These are phyloP conservation scores for Prototheca wickerhamii DNA, from an alignment of 163 green algal genomes.

Conservation along the genomic window DNA sequence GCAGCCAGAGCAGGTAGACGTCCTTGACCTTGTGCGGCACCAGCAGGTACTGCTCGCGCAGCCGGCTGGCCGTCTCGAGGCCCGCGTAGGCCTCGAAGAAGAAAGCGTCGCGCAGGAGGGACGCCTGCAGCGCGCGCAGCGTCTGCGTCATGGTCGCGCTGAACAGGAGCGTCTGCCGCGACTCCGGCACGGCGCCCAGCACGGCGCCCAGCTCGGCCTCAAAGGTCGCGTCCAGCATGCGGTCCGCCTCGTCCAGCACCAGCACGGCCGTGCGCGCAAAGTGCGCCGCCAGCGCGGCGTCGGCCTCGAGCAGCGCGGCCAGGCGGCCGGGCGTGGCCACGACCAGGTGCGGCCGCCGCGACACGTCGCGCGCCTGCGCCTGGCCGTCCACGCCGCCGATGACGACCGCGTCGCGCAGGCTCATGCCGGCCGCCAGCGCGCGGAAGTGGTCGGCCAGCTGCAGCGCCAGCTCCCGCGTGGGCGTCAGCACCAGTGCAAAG, in stretches of 20 bases:
- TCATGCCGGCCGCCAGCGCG: slow-evolving; percentile 75
- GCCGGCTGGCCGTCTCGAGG: slow-evolving; percentile 57
- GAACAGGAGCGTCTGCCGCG: slow-evolving; percentile 89
- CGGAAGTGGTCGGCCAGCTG: slow-evolving; percentile 84
- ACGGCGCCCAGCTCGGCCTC: slow-evolving; percentile 50
- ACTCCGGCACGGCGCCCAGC: slow-evolving; percentile 32
- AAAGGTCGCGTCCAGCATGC: slow-evolving; percentile 74
- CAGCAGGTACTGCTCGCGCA: slow-evolving; percentile 84
- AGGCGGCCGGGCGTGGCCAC: slow-evolving; percentile 82
- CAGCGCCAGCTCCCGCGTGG: slow-evolving; percentile 84
- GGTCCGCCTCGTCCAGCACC: slow-evolving; percentile 89
- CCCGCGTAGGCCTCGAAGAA: slow-evolving; percentile 68
- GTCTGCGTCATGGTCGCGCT: slow-evolving; percentile 74
- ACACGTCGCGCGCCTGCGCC: slow-evolving; percentile 60
- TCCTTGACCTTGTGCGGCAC: slow-evolving; percentile 86
- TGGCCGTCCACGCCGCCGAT: slow-evolving; percentile 80
- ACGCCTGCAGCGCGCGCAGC: slow-evolving; percentile 57
- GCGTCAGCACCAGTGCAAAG: slow-evolving; percentile 76
- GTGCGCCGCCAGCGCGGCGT: slow-evolving; percentile 29
- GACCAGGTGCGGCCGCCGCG: slow-evolving; percentile 72
- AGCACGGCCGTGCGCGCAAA: slow-evolving; percentile 59
- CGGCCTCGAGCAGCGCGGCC: slow-evolving; percentile 43
- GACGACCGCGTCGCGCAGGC: slow-evolving; percentile 60
- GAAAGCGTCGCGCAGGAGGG: slow-evolving; percentile 44
- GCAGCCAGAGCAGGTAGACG: slow-evolving; percentile 80